Percentiles rank a stretch among this genome's conserved stretches.
Evolutionary conservation across 495 filamentous ascomycete species (phyloP).

Genomic region (Melanomma pulvis-pyrius): DNA sequence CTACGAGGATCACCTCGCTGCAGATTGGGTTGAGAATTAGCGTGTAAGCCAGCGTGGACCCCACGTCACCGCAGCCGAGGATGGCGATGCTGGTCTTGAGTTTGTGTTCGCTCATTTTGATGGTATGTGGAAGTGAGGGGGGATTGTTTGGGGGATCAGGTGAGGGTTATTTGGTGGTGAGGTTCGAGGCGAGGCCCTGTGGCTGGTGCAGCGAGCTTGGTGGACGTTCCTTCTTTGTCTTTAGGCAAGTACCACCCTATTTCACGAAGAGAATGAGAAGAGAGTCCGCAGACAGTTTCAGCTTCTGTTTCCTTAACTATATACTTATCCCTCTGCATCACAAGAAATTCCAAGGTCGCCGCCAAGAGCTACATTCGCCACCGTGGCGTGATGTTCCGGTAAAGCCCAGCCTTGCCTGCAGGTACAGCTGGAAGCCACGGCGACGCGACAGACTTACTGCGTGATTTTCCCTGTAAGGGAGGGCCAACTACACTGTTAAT

Average conservation of each 20-base stretch:
- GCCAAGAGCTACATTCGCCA: slow-evolving; percentile 1
- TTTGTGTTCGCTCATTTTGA: slow-evolving; percentile 9
- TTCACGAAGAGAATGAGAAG: no score
- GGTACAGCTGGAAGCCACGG: no score
- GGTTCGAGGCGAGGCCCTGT: no score
- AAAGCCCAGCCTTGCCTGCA: not conserved
- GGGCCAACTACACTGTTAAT: no score
- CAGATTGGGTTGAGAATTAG: slow-evolving; percentile 49
- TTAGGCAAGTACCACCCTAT: no score
- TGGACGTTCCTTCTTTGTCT: no score
- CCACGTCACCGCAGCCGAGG: slow-evolving; percentile 51
- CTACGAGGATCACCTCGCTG: slow-evolving; percentile 51
- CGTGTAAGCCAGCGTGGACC: slow-evolving; percentile 50
- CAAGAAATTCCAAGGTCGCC: not conserved
- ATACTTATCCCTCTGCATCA: not conserved
- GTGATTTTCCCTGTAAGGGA: no score
- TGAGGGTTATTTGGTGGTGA: no score
- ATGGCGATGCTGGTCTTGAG: slow-evolving; percentile 45
- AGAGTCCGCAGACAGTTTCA: no score
- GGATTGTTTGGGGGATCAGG: not conserved
- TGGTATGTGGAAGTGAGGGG: not conserved
- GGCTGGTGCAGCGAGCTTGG: no score
- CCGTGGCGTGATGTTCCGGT: not conserved
- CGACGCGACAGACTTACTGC: no score
- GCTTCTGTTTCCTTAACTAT: not conserved